phyloP scores from a whole-genome alignment of 495 filamentous ascomycete genomes.

The Pyronema omphalodes region DNA sequence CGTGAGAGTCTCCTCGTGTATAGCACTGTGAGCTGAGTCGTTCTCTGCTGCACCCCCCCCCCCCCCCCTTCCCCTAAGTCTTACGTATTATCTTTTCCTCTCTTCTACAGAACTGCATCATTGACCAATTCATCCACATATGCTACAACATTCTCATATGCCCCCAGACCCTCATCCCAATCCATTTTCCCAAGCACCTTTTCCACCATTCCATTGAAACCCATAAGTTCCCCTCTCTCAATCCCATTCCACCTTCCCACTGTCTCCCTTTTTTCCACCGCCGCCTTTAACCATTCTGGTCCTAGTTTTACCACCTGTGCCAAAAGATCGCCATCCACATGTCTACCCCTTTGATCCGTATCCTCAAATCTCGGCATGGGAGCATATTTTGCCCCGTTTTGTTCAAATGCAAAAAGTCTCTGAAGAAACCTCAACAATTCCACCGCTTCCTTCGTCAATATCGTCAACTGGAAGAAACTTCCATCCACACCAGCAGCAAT shows the following conservation, averaged over 20 bases:
- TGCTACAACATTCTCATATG: constrained; percentile 30
- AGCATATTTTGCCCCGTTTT: constrained; percentile 1
- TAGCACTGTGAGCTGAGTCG: too few relatives aligned
- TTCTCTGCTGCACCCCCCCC: too few relatives aligned
- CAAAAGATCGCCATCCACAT: constrained; percentile 20
- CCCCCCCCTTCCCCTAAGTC: too few relatives aligned
- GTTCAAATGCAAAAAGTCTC: constrained; percentile 8
- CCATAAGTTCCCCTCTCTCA: constrained; percentile 19
- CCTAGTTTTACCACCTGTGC: constrained; percentile 16
- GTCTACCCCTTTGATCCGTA: constrained; percentile 11
- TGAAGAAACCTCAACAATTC: constrained; percentile 17
- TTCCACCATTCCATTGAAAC: constrained; percentile 31
- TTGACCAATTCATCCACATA: constrained; percentile 32
- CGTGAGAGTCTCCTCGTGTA: too few relatives aligned
- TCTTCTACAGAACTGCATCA: constrained; percentile 21
- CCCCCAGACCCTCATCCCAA: constrained; percentile 15
- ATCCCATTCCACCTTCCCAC: background rate
- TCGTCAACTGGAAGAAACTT: constrained; percentile 21
- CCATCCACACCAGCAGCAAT: constrained; percentile 23
- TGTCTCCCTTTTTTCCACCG: constrained; percentile 6
- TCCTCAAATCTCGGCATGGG: background rate
- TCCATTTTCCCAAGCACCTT: constrained; percentile 33
- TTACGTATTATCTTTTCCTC: too few relatives aligned
- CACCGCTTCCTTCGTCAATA: constrained; percentile 14
- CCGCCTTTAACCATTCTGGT: constrained; percentile 13